Conservation (phyloP, 495 filamentous ascomycete genomes). For the Trypethelium eluteriae region DNA sequence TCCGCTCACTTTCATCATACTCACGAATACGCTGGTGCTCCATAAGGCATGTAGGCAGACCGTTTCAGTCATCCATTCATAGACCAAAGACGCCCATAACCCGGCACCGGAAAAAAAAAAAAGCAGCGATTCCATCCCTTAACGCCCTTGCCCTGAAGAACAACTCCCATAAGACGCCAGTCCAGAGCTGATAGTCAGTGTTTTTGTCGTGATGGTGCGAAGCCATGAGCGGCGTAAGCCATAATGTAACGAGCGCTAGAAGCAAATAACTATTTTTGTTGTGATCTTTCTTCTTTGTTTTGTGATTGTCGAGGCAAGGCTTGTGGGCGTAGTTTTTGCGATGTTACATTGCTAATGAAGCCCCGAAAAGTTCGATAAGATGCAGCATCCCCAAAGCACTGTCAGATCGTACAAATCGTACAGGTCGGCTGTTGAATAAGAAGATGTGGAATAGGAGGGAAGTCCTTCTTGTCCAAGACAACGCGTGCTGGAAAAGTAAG, state of each 20-base stretch:
- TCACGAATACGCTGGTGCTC: neutral
- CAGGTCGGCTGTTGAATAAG: too few species aligned
- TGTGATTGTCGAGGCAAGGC: neutral
- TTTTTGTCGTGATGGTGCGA: neutral
- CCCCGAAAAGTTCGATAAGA: too few species aligned
- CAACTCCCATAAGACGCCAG: neutral
- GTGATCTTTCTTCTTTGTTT: neutral
- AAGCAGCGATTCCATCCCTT: too few species aligned
- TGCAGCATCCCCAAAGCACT: too few species aligned
- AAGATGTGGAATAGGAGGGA: too few species aligned
- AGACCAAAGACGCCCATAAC: neutral
- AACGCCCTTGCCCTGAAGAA: neutral
- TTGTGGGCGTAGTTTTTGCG: neutral
- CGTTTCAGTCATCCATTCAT: neutral
- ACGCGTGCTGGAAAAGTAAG: too few species aligned
- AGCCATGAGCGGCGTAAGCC: neutral
- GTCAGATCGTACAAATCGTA: too few species aligned
- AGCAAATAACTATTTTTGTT: neutral
- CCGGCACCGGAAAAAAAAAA: neutral
- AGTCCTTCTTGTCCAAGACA: too few species aligned
- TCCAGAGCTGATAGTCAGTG: neutral
- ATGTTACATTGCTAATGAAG: neutral
- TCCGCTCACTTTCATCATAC: neutral
- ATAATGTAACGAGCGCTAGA: neutral
- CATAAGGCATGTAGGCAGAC: neutral